These are phyloP conservation scores for Zasmidium citrigriseum DNA, from an alignment of 2,329 filamentous ascomycete genomes.

Conservation along the genomic window DNA sequence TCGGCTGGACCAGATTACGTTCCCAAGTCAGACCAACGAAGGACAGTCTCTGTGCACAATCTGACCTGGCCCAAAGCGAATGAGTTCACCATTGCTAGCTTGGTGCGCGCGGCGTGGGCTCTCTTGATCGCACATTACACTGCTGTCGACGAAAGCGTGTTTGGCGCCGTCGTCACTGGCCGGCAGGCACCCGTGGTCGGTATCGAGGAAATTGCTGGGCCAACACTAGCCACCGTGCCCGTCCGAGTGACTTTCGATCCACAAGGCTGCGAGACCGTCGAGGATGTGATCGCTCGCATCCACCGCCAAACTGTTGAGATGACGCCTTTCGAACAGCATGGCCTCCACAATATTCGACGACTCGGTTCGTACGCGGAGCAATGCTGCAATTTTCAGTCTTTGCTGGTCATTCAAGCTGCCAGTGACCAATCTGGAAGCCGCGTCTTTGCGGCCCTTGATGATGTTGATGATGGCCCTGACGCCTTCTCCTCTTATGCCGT, in stretches of 20 bases:
- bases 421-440: background rate
- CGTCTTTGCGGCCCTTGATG: background rate
- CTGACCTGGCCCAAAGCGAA: constrained; percentile 15
- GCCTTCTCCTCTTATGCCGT: constrained; percentile 15
- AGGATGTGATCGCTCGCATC: background rate
- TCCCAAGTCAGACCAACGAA: constrained; percentile 26
- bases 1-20: constrained; percentile 20
- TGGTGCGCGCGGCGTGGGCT: constrained; percentile 17
- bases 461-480: background rate
- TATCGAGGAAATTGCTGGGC: constrained; percentile 27
- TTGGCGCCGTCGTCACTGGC: constrained; percentile 16
- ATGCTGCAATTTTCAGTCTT: constrained; percentile 44
- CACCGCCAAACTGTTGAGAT: constrained; percentile 5
- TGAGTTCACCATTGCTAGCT: constrained; percentile 7
- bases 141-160: constrained; percentile 11
- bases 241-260: constrained; percentile 33
- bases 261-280: background rate
- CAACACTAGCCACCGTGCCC: constrained; percentile 41
- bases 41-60: constrained; percentile 22
- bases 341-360: constrained; percentile 39
- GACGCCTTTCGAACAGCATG: constrained; percentile 34
- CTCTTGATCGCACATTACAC: constrained; percentile 9
- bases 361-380: constrained; percentile 55
- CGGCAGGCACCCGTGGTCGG: constrained; percentile 33
- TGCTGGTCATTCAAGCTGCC: constrained; percentile 1